A percentile compares a stretch with the other conserved stretches of the same genome.
These are phyloP conservation scores for Heritiera fomes DNA, from an alignment of 345 rosid species.

Conservation along the genomic window DNA sequence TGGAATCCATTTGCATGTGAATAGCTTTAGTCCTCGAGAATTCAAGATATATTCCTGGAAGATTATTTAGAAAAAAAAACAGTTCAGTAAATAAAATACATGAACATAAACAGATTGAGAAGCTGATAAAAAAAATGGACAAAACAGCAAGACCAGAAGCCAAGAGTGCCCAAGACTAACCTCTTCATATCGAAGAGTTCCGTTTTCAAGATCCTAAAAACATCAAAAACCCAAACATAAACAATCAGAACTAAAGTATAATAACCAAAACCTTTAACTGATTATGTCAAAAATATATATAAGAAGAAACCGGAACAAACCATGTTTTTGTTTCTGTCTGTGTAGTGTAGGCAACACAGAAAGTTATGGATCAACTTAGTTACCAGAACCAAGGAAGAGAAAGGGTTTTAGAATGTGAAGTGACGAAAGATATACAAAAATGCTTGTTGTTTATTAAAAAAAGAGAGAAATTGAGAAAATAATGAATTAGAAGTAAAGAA, in stretches of 20 bases:
- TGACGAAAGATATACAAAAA: not conserved
- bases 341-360: not conserved
- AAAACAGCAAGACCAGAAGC: too few species aligned
- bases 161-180: not conserved
- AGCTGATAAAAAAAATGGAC: not conserved
- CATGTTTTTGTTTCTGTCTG: not conserved
- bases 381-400: not conserved
- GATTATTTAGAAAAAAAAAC: not conserved
- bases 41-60: conserved; percentile 54
- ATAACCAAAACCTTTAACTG: not conserved
- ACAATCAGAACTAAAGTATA: not conserved
- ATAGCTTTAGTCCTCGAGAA: conserved; percentile 63
- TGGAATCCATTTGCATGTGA: conserved; percentile 79
- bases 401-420: not conserved
- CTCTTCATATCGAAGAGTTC: conserved; percentile 3
- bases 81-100: not conserved
- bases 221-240: not conserved
- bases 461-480: too few species aligned
- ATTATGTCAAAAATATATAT: not conserved
- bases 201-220: conserved; percentile 16
- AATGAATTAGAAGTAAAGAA: not conserved
- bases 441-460: too few species aligned
- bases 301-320: not conserved
- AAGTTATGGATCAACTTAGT: not conserved
- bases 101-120: not conserved